Percentiles rank a stretch among this genome's conserved stretches.
These are phyloP conservation scores for Vitis hybrid DNA, from an alignment of 177 flowering plant species.

Conservation along the genomic window DNA sequence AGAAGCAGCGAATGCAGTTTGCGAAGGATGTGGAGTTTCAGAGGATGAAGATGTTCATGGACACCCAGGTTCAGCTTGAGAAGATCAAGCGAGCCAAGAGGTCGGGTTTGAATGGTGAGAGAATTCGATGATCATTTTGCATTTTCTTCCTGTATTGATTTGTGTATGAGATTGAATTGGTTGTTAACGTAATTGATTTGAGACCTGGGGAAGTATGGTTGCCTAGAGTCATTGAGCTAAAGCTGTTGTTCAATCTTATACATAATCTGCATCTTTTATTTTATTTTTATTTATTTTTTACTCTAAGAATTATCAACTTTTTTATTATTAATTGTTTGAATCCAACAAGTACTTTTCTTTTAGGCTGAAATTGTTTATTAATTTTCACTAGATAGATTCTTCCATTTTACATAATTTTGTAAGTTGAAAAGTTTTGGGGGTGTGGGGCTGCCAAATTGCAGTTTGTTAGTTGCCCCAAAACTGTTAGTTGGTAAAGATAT, in stretches of 20 bases:
- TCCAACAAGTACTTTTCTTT: no score
- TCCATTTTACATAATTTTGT: no score
- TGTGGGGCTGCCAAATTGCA: no score
- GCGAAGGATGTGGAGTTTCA: slow-evolving; percentile 82
- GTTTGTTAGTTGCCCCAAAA: no score
- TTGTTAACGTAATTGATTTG: not conserved
- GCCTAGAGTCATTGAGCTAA: slow-evolving; percentile 3
- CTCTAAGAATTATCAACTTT: no score
- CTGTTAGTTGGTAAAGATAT: no score
- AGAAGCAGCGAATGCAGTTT: slow-evolving; percentile 89
- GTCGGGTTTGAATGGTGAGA: slow-evolving; percentile 46
- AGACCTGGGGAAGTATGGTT: not conserved
- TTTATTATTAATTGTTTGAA: no score
- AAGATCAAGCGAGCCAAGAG: slow-evolving; percentile 62
- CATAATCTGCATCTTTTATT: not conserved
- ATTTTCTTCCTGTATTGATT: not conserved
- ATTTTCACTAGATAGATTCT: no score
- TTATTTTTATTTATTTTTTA: no score
- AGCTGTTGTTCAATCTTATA: not conserved
- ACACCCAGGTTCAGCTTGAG: slow-evolving; percentile 78
- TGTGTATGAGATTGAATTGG: not conserved
- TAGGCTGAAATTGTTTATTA: no score
- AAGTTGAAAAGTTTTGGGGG: no score
- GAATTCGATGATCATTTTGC: slow-evolving; percentile 3
- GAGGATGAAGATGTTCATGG: slow-evolving; percentile 83